A percentile compares a stretch with the other conserved stretches of the same genome.
Evolutionary conservation across 2,329 filamentous ascomycete species (phyloP).

Genomic region (Dactylellina parvicollis): DNA sequence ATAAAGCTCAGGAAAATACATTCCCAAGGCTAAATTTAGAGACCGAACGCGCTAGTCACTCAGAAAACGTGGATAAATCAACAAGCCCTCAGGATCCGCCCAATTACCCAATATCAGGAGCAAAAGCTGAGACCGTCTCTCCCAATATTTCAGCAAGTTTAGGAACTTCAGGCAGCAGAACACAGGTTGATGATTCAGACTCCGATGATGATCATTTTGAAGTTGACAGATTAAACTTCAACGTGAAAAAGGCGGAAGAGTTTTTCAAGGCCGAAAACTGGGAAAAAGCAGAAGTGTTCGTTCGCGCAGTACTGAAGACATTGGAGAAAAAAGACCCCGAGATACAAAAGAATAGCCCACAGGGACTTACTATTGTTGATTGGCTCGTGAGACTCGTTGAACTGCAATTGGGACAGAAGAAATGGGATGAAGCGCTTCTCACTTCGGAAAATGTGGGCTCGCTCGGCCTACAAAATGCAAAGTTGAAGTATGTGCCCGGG

Average conservation of each 20-base stretch:
- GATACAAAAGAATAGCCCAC: background rate
- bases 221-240: slow-evolving; percentile 11
- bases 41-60: no score
- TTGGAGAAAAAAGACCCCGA: background rate
- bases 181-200: background rate
- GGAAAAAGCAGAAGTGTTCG: slow-evolving; percentile 1
- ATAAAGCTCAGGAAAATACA: no score
- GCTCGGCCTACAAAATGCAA: no score
- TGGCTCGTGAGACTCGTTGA: background rate
- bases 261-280: background rate
- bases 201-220: slow-evolving; percentile 3
- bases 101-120: no score
- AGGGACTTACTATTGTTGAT: background rate
- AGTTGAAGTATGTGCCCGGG: background rate
- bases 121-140: no score
- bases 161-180: background rate
- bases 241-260: background rate
- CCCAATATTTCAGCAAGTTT: no score
- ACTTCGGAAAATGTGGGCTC: background rate
- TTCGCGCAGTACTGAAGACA: background rate
- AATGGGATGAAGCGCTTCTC: slow-evolving; percentile 3
- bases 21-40: no score
- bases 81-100: no score
- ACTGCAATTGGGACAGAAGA: background rate
- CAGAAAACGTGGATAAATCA: no score